Base-by-base conservation (phyloP, 2,329 filamentous ascomycete genomes). In the Phialophora macrospora region DNA sequence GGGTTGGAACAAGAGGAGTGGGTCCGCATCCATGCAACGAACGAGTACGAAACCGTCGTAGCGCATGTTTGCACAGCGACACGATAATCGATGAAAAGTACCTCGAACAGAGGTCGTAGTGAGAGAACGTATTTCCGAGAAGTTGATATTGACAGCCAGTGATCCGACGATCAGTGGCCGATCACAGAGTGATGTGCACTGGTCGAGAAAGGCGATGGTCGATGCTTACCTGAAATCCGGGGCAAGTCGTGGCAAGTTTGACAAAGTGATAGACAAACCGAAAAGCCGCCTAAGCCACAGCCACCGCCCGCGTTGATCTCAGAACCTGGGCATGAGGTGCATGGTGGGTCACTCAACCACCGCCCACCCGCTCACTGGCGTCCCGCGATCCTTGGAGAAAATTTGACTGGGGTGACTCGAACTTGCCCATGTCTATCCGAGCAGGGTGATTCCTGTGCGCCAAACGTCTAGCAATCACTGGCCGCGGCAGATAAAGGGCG, bases 281-380 rank as follows among this genome's bases (percentile, higher is more conserved):
- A 12, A 24, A 34, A 32, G 48, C 38, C 14, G 44, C 8, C 7
- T 12, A 34, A 34, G 32, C 32, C 32, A 12, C 32, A 20, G 46
- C 44, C 56, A 59, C 24, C 17, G 46, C 26, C 49, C 44, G 60
- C 59, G 64, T 66, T 66, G 64, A 66, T 66, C 64, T 66, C 32
- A 66, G 64, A 62, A 62, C 64, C 64, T 60, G 46, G 64, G 48
- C 55, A 66, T 66, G 64, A 62, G 60, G 17, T 66, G 64, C 64
- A 66, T 65, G 54, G 46, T 34, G 58, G 48, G 26, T 20, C 48
- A 34, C 58, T 59, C 44, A 44, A 59, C 56, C 9, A 32, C 24
- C 22, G 26, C 28, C 41, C 28, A 8, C 44, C 41, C 20, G 55
- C 38, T 17, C 38, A 44, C 38, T 44, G 38, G 55, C 48, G 17